phyloP scores from a whole-genome alignment of 345 rosid genomes.

The Reutealis trisperma region DNA sequence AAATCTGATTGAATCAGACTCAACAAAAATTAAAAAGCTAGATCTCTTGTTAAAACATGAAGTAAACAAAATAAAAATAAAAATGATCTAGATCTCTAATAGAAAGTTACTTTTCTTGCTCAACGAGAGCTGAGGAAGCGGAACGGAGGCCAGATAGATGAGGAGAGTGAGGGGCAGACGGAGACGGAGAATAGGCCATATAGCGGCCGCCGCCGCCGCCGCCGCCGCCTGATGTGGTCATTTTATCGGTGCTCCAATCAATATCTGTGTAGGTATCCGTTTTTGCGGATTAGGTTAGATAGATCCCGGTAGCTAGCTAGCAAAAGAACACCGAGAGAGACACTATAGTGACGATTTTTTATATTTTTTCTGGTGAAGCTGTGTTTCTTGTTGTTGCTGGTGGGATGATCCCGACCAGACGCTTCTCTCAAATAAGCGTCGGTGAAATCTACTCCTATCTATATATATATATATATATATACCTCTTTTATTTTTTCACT shows the following conservation, averaged over 20 bases:
- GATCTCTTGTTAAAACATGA: background rate
- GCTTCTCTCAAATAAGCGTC: conserved; percentile 17
- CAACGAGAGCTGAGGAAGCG: conserved; percentile 61
- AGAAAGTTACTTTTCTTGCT: conserved; percentile 71
- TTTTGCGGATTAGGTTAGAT: background rate
- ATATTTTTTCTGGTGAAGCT: background rate
- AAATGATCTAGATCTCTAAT: conserved; percentile 16
- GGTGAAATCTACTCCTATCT: conserved; percentile 11
- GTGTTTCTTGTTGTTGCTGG: conserved; percentile 17
- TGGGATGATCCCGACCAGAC: conserved; percentile 17
- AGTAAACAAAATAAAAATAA: background rate
- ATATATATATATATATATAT: no score
- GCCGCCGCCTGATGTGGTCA: conserved; percentile 24
- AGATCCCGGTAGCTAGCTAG: background rate
- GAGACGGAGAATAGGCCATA: conserved; percentile 87
- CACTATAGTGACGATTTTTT: background rate
- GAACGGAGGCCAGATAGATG: conserved; percentile 69
- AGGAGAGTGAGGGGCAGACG: conserved; percentile 85
- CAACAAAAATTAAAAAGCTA: background rate
- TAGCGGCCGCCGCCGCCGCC: conserved; percentile 61
- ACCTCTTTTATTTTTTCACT: no score
- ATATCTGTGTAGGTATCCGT: conserved; percentile 27
- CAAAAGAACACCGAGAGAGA: background rate
- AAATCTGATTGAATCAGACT: background rate
- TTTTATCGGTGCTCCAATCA: conserved; percentile 27